Evolutionary conservation across 306 rosid species (phyloP), one percentile per base, ranked within the genome.

Genomic region (Datisca glomerata): DNA sequence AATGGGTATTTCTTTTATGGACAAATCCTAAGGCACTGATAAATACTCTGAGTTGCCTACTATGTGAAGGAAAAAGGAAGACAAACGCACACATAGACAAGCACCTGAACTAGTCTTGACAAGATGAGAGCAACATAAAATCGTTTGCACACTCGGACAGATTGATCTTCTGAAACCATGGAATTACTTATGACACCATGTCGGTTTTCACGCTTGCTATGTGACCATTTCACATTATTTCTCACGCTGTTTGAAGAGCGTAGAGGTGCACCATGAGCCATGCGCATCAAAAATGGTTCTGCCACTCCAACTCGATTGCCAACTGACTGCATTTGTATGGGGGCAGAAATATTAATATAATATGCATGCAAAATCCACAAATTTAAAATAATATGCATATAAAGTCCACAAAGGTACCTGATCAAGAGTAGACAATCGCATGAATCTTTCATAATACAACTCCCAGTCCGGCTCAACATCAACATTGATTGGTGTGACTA

Each of bases 401-500:
- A n/a, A n/a, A n/a, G n/a, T n/a, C n/a, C n/a, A n/a, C 33, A 42
- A 59, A 19, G 8, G 8, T 48, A 87, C 97, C 97, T 83, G 97
- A 51, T 89, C 97, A 70, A 83, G 80, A 20, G 75, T 57, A 46
- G 85, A 66, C 74, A 83, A 57, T 49, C 73, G 67, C 86, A 79
- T 70, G 56, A 83, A 89, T 55, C 55, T 74, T 61, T 80, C 89
- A 41, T 89, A 83, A 54, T 74, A 89, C 53, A 75, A 60, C 63
- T 89, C 97, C 97, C 97, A 89, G 61, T 89, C 77, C 55, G 95
- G 97, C 74, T 77, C 81, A 65, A 83, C 79, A 34, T 83, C 97
- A 52, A 83, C 95, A 51, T 80, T 89, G 53, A 72, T 72, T 49
- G 97, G 97, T 6, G 97, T 89, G 47, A 80, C 95, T 49, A 83